A percentile compares a stretch with the other conserved stretches of the same genome.
Conservation (phyloP, 306 rosid genomes). For the Carpinus viminea region DNA sequence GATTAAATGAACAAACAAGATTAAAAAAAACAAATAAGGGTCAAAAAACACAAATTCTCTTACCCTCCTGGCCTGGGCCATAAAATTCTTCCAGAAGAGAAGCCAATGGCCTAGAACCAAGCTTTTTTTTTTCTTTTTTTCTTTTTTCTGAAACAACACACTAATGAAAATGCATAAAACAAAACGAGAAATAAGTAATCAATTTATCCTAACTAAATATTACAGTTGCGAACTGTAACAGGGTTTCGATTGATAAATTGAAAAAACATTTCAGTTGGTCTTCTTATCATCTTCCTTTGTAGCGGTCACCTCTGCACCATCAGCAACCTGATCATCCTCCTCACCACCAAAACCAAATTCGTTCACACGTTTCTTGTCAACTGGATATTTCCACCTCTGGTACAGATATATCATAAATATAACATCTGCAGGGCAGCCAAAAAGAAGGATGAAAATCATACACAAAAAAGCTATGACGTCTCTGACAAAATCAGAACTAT, state of each 20-base stretch:
- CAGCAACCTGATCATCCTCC: conserved; percentile 62
- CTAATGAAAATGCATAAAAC: conserved; percentile 29
- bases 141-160: conserved; percentile 14
- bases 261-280: conserved; percentile 66
- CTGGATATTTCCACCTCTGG: conserved; percentile 94
- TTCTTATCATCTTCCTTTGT: conserved; percentile 83
- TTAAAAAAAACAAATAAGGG: neutral
- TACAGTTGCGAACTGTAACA: conserved; percentile 27
- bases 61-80: conserved; percentile 26
- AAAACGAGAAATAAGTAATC: conserved; percentile 29
- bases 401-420: conserved; percentile 80
- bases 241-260: conserved; percentile 13
- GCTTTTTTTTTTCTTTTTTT: neutral
- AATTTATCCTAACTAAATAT: conserved; percentile 27
- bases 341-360: conserved; percentile 97
- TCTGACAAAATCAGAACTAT: neutral
- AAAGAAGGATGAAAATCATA: conserved; percentile 28
- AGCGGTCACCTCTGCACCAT: conserved; percentile 35
- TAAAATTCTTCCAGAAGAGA: conserved; percentile 15
- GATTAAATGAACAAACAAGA: neutral
- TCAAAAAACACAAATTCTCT: neutral
- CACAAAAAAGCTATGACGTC: neutral
- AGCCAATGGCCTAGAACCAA: conserved; percentile 20
- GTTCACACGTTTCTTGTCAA: conserved; percentile 87
- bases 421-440: conserved; percentile 62